Conservation (phyloP, 2,329 filamentous ascomycete species). For the Hypoxylon sp. region DNA sequence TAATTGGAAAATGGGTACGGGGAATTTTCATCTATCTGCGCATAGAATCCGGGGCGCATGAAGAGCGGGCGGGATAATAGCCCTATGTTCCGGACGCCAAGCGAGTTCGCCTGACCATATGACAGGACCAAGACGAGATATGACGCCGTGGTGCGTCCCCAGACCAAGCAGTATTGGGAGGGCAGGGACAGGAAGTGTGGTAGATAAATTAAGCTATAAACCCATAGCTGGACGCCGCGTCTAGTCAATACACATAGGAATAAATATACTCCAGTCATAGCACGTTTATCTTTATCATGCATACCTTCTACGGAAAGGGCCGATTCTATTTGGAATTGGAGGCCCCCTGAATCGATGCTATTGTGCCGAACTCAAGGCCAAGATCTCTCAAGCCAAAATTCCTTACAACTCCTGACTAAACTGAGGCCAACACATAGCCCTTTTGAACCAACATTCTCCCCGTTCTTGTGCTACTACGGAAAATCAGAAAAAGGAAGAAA, state of each 20-base stretch:
- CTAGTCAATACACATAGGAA: constrained; percentile 7
- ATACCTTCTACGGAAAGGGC: constrained; percentile 23
- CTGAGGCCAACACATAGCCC: too few species aligned
- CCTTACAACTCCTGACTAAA: too few species aligned
- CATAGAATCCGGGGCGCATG: constrained; percentile 43
- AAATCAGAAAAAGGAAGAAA: too few species aligned
- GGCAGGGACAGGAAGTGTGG: background rate
- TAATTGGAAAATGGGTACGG: constrained; percentile 36
- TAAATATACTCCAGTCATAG: constrained; percentile 10
- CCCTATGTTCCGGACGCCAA: constrained; percentile 42
- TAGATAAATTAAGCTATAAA: constrained; percentile 2
- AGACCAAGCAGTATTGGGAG: constrained; percentile 2
- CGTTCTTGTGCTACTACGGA: too few species aligned
- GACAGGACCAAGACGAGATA: constrained; percentile 21
- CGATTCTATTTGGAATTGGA: constrained; percentile 41
- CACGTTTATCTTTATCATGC: background rate
- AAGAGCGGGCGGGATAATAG: constrained; percentile 27
- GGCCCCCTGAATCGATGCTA: background rate
- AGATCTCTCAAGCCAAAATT: background rate
- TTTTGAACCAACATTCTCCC: too few species aligned
- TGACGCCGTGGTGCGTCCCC: constrained; percentile 27
- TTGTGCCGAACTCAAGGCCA: background rate
- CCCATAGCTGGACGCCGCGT: background rate
- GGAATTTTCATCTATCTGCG: constrained; percentile 34
- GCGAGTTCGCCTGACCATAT: constrained; percentile 22